Percentiles rank a stretch among this genome's conserved stretches.
phyloP scores from a whole-genome alignment of 164 flowering plant species.

The Annona cherimola region DNA sequence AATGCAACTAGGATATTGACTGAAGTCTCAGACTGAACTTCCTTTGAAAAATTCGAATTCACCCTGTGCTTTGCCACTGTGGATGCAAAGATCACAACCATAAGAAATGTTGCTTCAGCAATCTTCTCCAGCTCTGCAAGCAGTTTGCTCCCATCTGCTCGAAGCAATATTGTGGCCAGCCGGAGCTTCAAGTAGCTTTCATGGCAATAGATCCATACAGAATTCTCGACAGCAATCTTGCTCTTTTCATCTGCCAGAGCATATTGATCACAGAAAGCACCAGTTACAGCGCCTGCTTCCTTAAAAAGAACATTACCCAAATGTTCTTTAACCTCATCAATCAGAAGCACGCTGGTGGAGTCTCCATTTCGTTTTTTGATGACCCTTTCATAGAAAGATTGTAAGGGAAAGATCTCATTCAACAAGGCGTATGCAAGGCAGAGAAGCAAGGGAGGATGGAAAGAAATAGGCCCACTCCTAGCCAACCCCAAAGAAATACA shows the following conservation, averaged over 20 bases:
- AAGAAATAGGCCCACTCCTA: slow-evolving; percentile 53
- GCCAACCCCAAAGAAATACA: slow-evolving; percentile 66
- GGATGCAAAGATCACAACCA: slow-evolving; percentile 82
- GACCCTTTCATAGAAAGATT: slow-evolving; percentile 31
- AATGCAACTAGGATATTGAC: slow-evolving; percentile 60
- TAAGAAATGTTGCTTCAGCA: slow-evolving; percentile 86
- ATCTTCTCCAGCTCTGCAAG: slow-evolving; percentile 72
- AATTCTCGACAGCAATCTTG: slow-evolving; percentile 54
- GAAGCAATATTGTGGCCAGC: slow-evolving; percentile 41
- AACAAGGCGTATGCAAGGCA: slow-evolving; percentile 62
- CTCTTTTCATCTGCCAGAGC: slow-evolving; percentile 51
- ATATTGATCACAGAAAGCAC: slow-evolving; percentile 78
- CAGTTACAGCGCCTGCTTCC: slow-evolving; percentile 79
- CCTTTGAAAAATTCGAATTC: slow-evolving; percentile 32
- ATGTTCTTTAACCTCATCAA: slow-evolving; percentile 46
- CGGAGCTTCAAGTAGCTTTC: slow-evolving; percentile 59
- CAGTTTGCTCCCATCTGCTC: slow-evolving; percentile 34
- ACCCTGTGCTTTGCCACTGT: slow-evolving; percentile 66
- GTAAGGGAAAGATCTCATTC: slow-evolving; percentile 64
- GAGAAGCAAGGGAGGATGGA: slow-evolving; percentile 33
- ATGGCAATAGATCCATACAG: slow-evolving; percentile 66
- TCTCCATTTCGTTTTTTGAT: slow-evolving; percentile 17
- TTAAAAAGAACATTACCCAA: slow-evolving; percentile 48
- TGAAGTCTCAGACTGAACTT: slow-evolving; percentile 46
- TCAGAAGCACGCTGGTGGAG: slow-evolving; percentile 7